Base-by-base conservation (phyloP, 164 flowering plant species). In the Stephania japonica region DNA sequence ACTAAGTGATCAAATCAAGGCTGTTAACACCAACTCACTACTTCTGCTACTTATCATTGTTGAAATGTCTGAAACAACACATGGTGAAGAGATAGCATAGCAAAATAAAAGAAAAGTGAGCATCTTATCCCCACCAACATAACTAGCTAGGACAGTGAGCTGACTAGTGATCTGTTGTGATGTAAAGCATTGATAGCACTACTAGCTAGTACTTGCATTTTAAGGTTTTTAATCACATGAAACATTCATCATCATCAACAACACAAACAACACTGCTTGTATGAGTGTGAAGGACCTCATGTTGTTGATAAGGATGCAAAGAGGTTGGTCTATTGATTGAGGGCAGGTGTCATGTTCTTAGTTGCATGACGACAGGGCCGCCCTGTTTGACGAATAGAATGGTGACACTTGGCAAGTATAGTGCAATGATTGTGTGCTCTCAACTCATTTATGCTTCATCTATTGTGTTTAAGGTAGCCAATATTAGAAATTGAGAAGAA, bases 341-440 rank as follows among this genome's bases (percentile, higher is more conserved):
- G 64, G 21, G 64, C 64, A 59, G 21, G 64, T 59, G 64, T 21
- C 64, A n/a, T 59, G 64, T 59, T 59, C 64, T 59, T 59, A 59
- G 64, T 59, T 59, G 64, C 23, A 59, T 7, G 7, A 21, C 1
- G 64, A 59, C 19, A 21, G 64, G 64, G 64, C 64, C 64, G 21
- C 23, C 7, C 7, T 59, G 21, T 24, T 18, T 19, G 7, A 19
- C 8, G 21, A 59, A 59, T 59, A n/a, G 23, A 21, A n/a, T n/a
- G 23, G 0, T n/a, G 64, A 59, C 25, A 59, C 24, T 5, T 19
- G 23, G n/a, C 38, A 32, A 56, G n/a, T n/a, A 56, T 19, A 59
- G 9, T 59, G 25, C 59, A 32, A 32, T 4, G 38, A 32, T 32
- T 32, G 38, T 32, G 38, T 32, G 4, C 38, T 32, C 38, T 32